Evolutionary conservation across 192 early-diverging fungal genomes (phyloP).

Genomic region (Linnemannia exigua): DNA sequence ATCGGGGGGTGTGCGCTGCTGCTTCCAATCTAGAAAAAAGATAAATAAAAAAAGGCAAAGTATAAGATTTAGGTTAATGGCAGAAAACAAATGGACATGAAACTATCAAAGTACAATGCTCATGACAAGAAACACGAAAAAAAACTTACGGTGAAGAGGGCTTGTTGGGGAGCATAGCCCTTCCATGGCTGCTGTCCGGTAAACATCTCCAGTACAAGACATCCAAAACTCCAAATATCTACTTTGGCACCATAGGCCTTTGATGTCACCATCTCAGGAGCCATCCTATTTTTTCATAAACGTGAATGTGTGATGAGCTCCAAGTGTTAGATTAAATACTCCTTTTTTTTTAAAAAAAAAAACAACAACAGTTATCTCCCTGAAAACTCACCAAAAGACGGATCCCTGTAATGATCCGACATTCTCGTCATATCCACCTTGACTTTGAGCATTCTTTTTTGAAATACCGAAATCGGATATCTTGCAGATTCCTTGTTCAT

Average conservation of each 20-base stretch:
- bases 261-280: constrained; percentile 90
- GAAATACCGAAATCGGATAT: constrained; percentile 98
- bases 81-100: constrained; percentile 36
- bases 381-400: constrained; percentile 73
- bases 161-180: constrained; percentile 64
- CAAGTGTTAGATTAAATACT: neutral
- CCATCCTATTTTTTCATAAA: constrained; percentile 75
- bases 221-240: constrained; percentile 94
- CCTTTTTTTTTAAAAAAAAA: neutral
- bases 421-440: constrained; percentile 45
- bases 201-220: constrained; percentile 96
- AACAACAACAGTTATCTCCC: neutral
- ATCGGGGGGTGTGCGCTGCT: constrained; percentile 85
- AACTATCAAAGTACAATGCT: neutral
- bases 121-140: neutral
- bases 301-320: neutral
- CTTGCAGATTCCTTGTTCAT: constrained; percentile 90
- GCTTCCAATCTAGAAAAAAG: constrained; percentile 73
- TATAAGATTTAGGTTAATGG: constrained; percentile 62
- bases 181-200: constrained; percentile 87
- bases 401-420: constrained; percentile 77
- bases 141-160: constrained; percentile 67
- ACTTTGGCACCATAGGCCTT: constrained; percentile 91
- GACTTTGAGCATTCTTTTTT: constrained; percentile 71
- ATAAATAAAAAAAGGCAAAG: neutral